Evolutionary conservation across 768 basidiomycete species (phyloP).

Genomic region (Rhodotorula taiwanensis): DNA sequence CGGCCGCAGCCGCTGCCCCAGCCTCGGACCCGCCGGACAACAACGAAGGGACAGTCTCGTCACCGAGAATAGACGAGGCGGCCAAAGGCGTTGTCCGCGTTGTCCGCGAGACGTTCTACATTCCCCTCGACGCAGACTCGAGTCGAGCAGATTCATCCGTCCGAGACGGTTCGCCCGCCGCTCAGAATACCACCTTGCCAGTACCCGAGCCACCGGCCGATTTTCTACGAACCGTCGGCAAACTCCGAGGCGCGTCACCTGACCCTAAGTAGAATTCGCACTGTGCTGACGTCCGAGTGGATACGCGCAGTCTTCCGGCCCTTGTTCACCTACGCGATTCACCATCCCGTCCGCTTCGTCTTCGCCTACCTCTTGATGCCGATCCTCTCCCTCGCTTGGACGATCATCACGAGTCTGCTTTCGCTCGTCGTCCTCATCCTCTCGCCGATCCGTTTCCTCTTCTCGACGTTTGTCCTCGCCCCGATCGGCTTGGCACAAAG

Average conservation of each 20-base stretch:
- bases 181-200: background rate
- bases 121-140: background rate
- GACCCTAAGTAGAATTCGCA: too few species aligned
- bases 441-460: background rate
- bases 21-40: too few species aligned
- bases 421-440: background rate
- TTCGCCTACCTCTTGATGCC: constrained; percentile 9
- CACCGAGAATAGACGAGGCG: too few species aligned
- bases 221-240: constrained; percentile 19
- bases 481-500: background rate
- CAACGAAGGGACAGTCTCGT: too few species aligned
- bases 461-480: background rate
- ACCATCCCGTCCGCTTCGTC: constrained; percentile 29
- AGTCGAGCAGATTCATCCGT: too few species aligned
- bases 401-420: background rate
- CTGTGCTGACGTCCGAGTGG: too few species aligned
- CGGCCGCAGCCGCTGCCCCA: too few species aligned
- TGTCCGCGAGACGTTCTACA: constrained; percentile 14
- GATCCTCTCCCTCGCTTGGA: background rate
- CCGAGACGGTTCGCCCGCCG: background rate
- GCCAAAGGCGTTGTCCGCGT: background rate
- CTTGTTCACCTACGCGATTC: constrained; percentile 15
- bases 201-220: background rate
- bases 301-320: constrained; percentile 14
- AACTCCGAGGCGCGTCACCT: constrained; percentile 17